Evolutionary conservation across 495 filamentous ascomycete species (phyloP).

Genomic region (Paragyromitra xinjiangensis): DNA sequence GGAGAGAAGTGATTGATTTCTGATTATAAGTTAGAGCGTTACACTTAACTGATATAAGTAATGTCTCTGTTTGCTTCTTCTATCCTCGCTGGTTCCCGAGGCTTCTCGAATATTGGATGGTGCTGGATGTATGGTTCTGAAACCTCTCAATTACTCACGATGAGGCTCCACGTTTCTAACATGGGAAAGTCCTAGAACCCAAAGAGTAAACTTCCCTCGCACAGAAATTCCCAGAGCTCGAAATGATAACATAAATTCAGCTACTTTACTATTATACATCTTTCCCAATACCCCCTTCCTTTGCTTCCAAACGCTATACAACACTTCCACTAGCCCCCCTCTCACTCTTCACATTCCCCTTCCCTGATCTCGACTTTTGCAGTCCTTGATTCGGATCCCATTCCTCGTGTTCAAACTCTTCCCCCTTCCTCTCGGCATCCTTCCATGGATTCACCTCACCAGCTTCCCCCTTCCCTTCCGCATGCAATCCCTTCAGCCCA

Average conservation of each 20-base stretch:
- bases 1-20: too few relatives aligned
- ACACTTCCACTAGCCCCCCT: not conserved
- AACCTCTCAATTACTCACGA: too few relatives aligned
- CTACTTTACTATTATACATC: constrained; percentile 8
- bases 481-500: constrained; percentile 7
- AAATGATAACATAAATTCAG: not conserved
- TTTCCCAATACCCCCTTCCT: not conserved
- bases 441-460: constrained; percentile 41
- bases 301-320: not conserved
- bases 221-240: not conserved
- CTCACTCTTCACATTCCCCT: not conserved
- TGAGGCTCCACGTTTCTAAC: not conserved
- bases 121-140: too few relatives aligned
- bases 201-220: not conserved
- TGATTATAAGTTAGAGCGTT: too few relatives aligned
- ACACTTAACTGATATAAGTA: too few relatives aligned
- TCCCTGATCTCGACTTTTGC: constrained; percentile 14
- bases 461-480: not conserved
- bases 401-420: constrained; percentile 18
- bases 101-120: too few relatives aligned
- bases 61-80: too few relatives aligned
- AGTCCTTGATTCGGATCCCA: constrained; percentile 20
- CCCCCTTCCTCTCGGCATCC: constrained; percentile 33
- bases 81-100: too few relatives aligned
- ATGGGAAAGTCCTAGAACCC: not conserved